phyloP scores from a whole-genome alignment of 2,329 filamentous ascomycete genomes.

The Chalaropsis thielavioides region DNA sequence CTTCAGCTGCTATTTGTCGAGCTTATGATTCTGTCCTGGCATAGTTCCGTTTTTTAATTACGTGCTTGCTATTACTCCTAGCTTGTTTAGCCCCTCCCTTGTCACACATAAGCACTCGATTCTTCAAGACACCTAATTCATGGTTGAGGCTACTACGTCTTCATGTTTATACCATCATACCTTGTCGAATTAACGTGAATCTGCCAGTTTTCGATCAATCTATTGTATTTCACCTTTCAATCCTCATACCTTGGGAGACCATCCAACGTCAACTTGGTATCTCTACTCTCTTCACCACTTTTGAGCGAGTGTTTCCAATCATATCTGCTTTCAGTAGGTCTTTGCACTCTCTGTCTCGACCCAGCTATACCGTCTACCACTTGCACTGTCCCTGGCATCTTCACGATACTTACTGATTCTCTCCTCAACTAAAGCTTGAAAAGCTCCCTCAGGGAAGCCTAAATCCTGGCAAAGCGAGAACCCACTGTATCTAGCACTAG shows the following conservation, averaged over 20 bases:
- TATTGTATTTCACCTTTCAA: background rate
- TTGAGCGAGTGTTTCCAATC: background rate
- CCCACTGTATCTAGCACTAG: too few relatives aligned
- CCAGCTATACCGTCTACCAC: background rate
- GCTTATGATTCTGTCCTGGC: background rate
- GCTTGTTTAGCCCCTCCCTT: background rate
- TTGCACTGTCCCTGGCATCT: background rate
- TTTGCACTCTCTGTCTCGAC: background rate
- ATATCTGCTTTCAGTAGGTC: background rate
- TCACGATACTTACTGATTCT: background rate
- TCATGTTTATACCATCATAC: background rate
- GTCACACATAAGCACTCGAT: background rate
- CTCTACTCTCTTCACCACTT: background rate
- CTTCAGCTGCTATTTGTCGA: background rate
- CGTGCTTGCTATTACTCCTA: too few relatives aligned
- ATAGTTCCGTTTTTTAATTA: background rate
- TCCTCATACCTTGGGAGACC: background rate
- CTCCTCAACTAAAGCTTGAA: background rate
- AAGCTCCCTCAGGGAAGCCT: background rate
- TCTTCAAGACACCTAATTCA: background rate
- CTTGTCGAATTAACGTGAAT: background rate
- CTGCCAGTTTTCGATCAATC: background rate
- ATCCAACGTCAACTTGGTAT: background rate
- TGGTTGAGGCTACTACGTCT: too few relatives aligned
- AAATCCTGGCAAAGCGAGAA: background rate